phyloP scores from a whole-genome alignment of 805 yeast genomes.

The Kodamaea lidongshanica region DNA sequence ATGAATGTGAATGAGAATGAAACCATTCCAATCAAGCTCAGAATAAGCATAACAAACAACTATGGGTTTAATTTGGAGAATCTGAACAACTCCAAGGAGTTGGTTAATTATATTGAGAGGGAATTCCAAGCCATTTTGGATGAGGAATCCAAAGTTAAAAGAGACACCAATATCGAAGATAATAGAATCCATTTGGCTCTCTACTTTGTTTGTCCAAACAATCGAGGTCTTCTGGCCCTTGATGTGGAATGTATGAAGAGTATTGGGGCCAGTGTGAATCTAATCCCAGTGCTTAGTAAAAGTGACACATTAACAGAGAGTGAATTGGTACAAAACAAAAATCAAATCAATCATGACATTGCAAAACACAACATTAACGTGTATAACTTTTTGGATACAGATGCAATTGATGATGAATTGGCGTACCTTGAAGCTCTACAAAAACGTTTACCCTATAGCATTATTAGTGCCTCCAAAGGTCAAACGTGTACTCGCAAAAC shows the following conservation, averaged over 20 bases:
- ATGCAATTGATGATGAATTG: constrained; percentile 12
- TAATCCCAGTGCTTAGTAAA: constrained; percentile 77
- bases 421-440: constrained; percentile 12
- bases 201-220: constrained; percentile 16
- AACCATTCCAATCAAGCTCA: constrained; percentile 13
- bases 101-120: constrained; percentile 7
- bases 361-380: constrained; percentile 46
- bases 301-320: constrained; percentile 64
- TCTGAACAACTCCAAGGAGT: constrained; percentile 9
- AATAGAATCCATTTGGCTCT: constrained; percentile 20
- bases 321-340: constrained; percentile 53
- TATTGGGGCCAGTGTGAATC: constrained; percentile 64
- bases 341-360: constrained; percentile 44
- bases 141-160: constrained; percentile 12
- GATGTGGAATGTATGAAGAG: constrained; percentile 72
- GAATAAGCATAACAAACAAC: constrained; percentile 18
- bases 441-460: constrained; percentile 15
- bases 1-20: constrained; percentile 9
- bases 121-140: constrained; percentile 8
- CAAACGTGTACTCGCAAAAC: constrained; percentile 10
- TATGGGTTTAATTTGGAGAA: constrained; percentile 22
- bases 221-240: constrained; percentile 42
- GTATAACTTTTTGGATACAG: constrained; percentile 18
- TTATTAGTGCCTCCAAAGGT: constrained; percentile 11
- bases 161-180: constrained; percentile 14